These are phyloP conservation scores for Rusavskia elegans DNA, from an alignment of 495 filamentous ascomycete genomes.

Conservation along the genomic window DNA sequence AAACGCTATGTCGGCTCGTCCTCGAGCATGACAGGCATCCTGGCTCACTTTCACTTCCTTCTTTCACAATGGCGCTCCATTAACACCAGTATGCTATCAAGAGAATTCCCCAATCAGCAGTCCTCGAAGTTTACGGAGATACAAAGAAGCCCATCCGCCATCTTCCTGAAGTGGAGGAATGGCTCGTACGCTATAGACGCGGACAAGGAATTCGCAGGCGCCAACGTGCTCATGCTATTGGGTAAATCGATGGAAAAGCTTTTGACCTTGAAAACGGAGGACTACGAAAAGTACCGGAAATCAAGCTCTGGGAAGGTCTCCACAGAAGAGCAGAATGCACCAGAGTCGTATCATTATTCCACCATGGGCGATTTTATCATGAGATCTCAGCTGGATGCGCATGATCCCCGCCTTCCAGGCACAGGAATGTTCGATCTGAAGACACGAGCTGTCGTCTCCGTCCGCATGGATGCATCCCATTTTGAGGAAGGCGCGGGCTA, in stretches of 20 bases:
- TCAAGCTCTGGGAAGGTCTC: conserved; percentile 44
- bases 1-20: conserved; percentile 90
- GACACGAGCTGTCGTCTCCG: conserved; percentile 76
- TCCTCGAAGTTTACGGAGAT: conserved; percentile 50
- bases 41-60: conserved; percentile 86
- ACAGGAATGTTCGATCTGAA: conserved; percentile 96
- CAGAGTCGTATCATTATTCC: conserved; percentile 80
- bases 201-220: conserved; percentile 79
- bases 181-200: conserved; percentile 92
- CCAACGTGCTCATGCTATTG: conserved; percentile 75
- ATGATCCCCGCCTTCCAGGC: conserved; percentile 74
- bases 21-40: conserved; percentile 80
- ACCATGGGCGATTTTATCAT: conserved; percentile 79
- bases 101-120: conserved; percentile 40
- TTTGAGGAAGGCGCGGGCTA: conserved; percentile 71
- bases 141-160: conserved; percentile 52
- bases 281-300: conserved; percentile 72
- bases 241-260: conserved; percentile 95
- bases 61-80: conserved; percentile 69
- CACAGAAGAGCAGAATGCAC: conserved; percentile 42
- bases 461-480: conserved; percentile 66
- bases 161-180: conserved; percentile 73
- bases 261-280: conserved; percentile 62
- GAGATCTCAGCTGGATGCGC: conserved; percentile 88
- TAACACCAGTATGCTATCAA: conserved; percentile 47